These are phyloP conservation scores for Saccharomycopsis crataegensis DNA, from an alignment of 1,139 yeast species.

Conservation along the genomic window DNA sequence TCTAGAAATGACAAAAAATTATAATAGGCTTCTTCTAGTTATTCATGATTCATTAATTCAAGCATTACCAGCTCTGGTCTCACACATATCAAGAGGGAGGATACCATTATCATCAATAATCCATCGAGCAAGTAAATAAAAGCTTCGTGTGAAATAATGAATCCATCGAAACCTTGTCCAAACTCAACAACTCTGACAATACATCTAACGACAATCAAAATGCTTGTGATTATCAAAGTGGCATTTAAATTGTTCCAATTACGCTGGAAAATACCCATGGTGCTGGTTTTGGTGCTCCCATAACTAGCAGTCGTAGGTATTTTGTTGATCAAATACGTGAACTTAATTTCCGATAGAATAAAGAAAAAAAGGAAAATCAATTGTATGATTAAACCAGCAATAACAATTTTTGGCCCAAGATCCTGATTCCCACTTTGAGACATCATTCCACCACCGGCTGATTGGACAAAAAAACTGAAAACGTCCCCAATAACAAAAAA, in stretches of 20 bases:
- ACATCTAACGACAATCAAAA: constrained; percentile 34
- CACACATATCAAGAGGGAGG: constrained; percentile 21
- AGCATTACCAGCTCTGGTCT: constrained; percentile 1
- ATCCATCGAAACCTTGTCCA: constrained; percentile 33
- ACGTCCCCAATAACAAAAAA: constrained; percentile 40
- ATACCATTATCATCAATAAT: neutral
- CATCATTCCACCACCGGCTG: constrained; percentile 38
- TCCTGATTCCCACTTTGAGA: constrained; percentile 21
- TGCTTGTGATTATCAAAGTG: neutral
- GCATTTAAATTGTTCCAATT: constrained; percentile 1
- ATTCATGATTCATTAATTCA: neutral
- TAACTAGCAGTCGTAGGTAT: neutral
- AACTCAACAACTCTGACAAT: constrained; percentile 36
- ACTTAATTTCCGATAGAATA: constrained; percentile 6
- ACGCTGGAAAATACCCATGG: neutral
- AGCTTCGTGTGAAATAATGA: constrained; percentile 31
- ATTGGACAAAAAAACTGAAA: constrained; percentile 35
- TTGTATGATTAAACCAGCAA: constrained; percentile 28
- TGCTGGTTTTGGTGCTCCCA: neutral
- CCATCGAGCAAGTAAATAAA: constrained; percentile 34
- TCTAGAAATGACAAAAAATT: neutral
- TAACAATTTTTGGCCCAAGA: constrained; percentile 26
- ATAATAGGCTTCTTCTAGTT: neutral
- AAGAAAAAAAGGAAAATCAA: constrained; percentile 5
- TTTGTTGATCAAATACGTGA: constrained; percentile 1